Evolutionary conservation across 768 basidiomycete genomes (phyloP).

Genomic region (Ephemerocybe angulata): DNA sequence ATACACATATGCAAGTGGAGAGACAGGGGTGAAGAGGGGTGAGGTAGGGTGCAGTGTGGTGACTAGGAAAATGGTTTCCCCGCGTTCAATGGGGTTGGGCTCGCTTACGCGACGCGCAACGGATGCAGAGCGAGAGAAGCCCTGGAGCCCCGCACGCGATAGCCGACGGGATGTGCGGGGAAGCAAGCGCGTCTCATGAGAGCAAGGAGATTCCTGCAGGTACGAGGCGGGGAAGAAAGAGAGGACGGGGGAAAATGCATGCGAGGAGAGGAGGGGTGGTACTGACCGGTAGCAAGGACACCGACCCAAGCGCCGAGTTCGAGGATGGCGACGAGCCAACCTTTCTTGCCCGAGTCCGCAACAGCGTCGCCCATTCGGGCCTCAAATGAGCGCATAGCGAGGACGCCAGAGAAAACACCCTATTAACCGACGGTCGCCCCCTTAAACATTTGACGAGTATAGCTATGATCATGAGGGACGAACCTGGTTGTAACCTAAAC

Average conservation of each 20-base stretch:
- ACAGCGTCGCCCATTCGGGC: slow-evolving; percentile 56
- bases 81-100: too few species aligned
- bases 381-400: slow-evolving; percentile 53
- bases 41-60: too few species aligned
- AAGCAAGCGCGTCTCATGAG: too few species aligned
- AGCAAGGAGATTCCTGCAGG: background rate
- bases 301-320: slow-evolving; percentile 78
- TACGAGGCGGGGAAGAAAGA: background rate
- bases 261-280: background rate
- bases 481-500: slow-evolving; percentile 62
- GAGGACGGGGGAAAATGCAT: background rate
- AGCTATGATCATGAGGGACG: slow-evolving; percentile 6
- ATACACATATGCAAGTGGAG: too few species aligned
- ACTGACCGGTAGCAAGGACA: slow-evolving; percentile 59
- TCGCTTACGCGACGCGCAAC: too few species aligned
- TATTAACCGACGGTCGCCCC: slow-evolving; percentile 17
- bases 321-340: slow-evolving; percentile 72
- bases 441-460: background rate
- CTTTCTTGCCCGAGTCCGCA: slow-evolving; percentile 49
- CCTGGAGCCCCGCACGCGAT: too few species aligned
- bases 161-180: too few species aligned
- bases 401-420: slow-evolving; percentile 77
- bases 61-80: too few species aligned
- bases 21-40: too few species aligned
- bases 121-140: too few species aligned